Conservation (phyloP, 1,284 basidiomycete species). For the Trichosporon sp. region DNA sequence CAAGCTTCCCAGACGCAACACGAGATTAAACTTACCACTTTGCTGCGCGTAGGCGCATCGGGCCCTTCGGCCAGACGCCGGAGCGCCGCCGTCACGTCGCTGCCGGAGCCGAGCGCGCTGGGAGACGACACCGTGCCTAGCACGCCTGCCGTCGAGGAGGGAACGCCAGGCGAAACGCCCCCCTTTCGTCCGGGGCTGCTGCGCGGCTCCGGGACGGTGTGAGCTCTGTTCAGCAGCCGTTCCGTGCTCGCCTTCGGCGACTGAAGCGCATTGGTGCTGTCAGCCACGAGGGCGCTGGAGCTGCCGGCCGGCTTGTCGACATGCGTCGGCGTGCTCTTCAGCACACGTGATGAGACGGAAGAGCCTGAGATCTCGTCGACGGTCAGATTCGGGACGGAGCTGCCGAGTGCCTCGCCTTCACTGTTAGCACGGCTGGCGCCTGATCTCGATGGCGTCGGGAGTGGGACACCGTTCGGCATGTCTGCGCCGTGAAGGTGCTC, state of each 20-base stretch:
- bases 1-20: not conserved
- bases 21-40: slow-evolving; percentile 4
- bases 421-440: slow-evolving; percentile 14
- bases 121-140: not conserved
- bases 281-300: not conserved
- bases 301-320: slow-evolving; percentile 21
- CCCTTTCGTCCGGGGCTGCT: not conserved
- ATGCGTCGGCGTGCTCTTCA: slow-evolving; percentile 38
- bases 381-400: not conserved
- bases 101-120: not conserved
- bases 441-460: not conserved
- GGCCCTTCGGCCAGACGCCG: slow-evolving; percentile 15
- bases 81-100: slow-evolving; percentile 18
- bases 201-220: not conserved
- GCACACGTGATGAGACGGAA: slow-evolving; percentile 8
- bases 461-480: slow-evolving; percentile 9
- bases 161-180: not conserved
- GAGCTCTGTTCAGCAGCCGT: slow-evolving; percentile 26
- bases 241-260: slow-evolving; percentile 30
- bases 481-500: slow-evolving; percentile 22
- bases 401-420: not conserved
- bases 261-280: slow-evolving; percentile 20
- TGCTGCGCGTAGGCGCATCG: not conserved
- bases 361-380: not conserved
- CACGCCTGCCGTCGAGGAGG: not conserved